Evolutionary conservation across 1,284 basidiomycete genomes (phyloP).

Genomic region (Mycena citricolor): DNA sequence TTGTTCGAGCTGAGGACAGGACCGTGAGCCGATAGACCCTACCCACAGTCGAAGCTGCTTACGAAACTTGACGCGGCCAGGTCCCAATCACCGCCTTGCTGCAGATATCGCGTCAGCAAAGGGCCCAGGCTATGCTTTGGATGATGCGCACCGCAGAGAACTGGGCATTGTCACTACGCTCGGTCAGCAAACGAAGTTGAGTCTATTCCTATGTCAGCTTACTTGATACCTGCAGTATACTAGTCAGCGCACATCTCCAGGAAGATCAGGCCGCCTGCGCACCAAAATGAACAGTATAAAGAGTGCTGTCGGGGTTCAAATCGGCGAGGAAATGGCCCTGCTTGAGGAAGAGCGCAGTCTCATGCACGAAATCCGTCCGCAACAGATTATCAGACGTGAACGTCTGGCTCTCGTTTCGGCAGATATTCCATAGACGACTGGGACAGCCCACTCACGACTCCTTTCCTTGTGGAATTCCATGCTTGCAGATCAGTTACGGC

Average conservation of each 20-base stretch:
- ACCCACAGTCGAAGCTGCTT: neutral
- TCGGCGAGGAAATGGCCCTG: conserved; percentile 20
- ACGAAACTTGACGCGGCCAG: conserved; percentile 16
- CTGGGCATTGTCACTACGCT: conserved; percentile 16
- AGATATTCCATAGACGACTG: too few relatives aligned
- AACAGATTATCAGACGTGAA: conserved; percentile 22
- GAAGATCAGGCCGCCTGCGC: neutral
- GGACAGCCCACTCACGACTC: conserved; percentile 13
- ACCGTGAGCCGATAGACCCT: neutral
- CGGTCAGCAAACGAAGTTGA: neutral
- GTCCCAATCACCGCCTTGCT: conserved; percentile 20
- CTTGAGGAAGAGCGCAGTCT: conserved; percentile 20
- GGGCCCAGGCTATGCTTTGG: too few relatives aligned
- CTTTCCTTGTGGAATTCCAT: conserved; percentile 22
- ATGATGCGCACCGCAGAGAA: conserved; percentile 7
- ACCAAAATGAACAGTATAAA: conserved; percentile 21
- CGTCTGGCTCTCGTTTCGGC: conserved; percentile 9
- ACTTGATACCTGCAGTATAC: conserved; percentile 18
- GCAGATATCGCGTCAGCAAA: neutral
- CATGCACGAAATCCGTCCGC: conserved; percentile 20
- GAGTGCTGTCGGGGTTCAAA: conserved; percentile 17
- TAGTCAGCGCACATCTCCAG: neutral
- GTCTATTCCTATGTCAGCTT: too few relatives aligned
- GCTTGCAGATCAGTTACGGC: conserved; percentile 11
- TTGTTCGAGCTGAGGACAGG: conserved; percentile 13